Base-by-base conservation (phyloP, 1,284 basidiomycete genomes). In the Ustilago shanxiensis region DNA sequence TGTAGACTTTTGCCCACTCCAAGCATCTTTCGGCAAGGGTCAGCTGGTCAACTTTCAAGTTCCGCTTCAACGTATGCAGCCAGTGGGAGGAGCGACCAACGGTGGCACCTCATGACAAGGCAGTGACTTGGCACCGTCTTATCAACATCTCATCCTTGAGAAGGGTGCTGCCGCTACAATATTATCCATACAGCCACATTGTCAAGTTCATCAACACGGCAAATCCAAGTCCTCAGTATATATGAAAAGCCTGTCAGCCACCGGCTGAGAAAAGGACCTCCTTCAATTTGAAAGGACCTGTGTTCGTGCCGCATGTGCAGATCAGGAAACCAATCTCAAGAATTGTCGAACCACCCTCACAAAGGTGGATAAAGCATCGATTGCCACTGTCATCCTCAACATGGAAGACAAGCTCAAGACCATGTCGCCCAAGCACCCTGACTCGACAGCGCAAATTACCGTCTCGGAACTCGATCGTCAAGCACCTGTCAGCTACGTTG, bases 401-500 rank as follows among this genome's bases (percentile, higher is more conserved):
- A 58, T 58, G 55, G 31, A 54, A n/a, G 33, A 44, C 9, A 49
- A 65, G 31, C 39, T 35, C 55, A 59, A 58, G 20, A 31, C 20
- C 26, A 37, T 29, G 50, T 53, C 63, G 2, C 9, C 41, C 10
- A 65, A 65, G 24, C 29, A 65, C 18, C 22, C 47, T 5, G 18
- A 49, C 13, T 20, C 55, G 11, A 18, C 22, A 24, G 39, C 55
- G 9, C 26, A 65, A 26, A 49, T 59, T 50, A 65, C 56, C 37
- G 47, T 65, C 6, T 45, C 39, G 29, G 63, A 58, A 35, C 24
- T 65, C 9, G 63, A 65, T 22, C 55, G 28, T 35, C 54, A 64
- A 45, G 54, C 45, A n/a, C 37, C 61, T 2, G 54, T 57, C 20
- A 28, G 9, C 2, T 58, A 53, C 41, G 41, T 53, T 3, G 39